Base-by-base conservation (phyloP, 257 asterid genomes). In the Salvia hispanica region DNA sequence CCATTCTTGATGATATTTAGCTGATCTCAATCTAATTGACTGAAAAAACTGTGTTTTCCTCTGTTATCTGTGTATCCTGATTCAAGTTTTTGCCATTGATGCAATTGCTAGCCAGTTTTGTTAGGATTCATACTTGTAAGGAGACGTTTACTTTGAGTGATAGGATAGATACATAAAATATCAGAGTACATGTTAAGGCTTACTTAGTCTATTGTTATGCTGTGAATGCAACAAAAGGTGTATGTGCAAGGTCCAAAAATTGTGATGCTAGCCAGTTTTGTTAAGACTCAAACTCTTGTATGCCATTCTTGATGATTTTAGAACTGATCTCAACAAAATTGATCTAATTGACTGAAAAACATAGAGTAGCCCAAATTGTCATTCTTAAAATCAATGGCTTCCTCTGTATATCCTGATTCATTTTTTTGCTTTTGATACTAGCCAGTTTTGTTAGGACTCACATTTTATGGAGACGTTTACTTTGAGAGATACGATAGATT, bases 201-300 rank as follows among this genome's bases (percentile, higher is more conserved):
- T 9, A 40, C 3, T 11, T 15, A 15, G 65, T 14, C 58, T 13
- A 44, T 3, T 18, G 21, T 28, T 62, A 31, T 58, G 54, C 15
- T 76, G 52, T 39, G 2, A 40, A 71, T 63, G 80, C 81, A 87
- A 95, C 96, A 83, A 83, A 85, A 70, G 80, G 95, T 87, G 11
- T 83, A 80, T 64, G 85, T 90, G 33, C 76, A 71, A 72, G 93
- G 88, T 55, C 34, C 34, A 28, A 50, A 50, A 60, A 9, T 1
- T 11, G 12, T 18, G 21, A 18, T 18, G 21, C 21, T 18, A 18
- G 21, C 21, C 21, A 18, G 21, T 18, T 18, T 18, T 18, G 21
- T 18, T 18, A 18, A 1, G 21, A 18, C 21, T 18, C 21, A 18
- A 18, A 18, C 21, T 18, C 21, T 18, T 18, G 0, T 18, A 18